phyloP scores from a whole-genome alignment of 768 basidiomycete genomes.

The Leccinum variicolor region DNA sequence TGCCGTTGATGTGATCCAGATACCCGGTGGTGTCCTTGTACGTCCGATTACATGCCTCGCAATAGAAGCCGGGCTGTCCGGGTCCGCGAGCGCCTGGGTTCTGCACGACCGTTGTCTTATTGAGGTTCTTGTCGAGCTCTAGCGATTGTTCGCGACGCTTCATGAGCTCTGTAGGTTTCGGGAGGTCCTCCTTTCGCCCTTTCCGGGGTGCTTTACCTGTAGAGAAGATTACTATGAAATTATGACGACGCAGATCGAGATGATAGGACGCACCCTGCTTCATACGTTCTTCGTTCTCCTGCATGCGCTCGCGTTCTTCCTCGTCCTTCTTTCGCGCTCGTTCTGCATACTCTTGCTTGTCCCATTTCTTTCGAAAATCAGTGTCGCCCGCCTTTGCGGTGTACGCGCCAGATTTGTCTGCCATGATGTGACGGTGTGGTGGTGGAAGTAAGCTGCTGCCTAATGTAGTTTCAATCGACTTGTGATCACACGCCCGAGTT shows the following conservation, averaged over 20 bases:
- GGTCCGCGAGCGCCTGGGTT: slow-evolving; percentile 78
- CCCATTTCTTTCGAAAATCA: slow-evolving; percentile 88
- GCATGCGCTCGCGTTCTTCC: slow-evolving; percentile 78
- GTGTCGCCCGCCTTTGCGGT: slow-evolving; percentile 50
- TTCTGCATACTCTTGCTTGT: slow-evolving; percentile 88
- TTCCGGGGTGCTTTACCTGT: slow-evolving; percentile 81
- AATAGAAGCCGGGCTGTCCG: slow-evolving; percentile 92
- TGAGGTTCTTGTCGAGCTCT: slow-evolving; percentile 92
- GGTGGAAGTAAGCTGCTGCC: not conserved
- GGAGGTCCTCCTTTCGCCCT: slow-evolving; percentile 66
- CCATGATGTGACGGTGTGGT: slow-evolving; percentile 15
- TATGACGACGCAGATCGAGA: not conserved
- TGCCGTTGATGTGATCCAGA: slow-evolving; percentile 92
- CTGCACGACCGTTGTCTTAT: slow-evolving; percentile 93
- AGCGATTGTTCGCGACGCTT: slow-evolving; percentile 80
- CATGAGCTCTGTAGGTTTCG: slow-evolving; percentile 93
- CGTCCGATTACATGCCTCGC: slow-evolving; percentile 86
- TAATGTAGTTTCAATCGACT: not conserved
- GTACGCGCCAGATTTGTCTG: slow-evolving; percentile 35
- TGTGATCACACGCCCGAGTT: slow-evolving; percentile 12
- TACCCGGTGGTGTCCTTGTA: slow-evolving; percentile 95
- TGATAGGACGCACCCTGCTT: slow-evolving; percentile 61
- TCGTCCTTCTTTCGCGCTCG: slow-evolving; percentile 77
- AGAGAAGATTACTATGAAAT: not conserved
- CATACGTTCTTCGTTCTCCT: slow-evolving; percentile 80